Evolutionary conservation across 768 basidiomycete genomes (phyloP), one percentile per base, ranked within the genome.

Genomic region (Amanita pallidorosea): DNA sequence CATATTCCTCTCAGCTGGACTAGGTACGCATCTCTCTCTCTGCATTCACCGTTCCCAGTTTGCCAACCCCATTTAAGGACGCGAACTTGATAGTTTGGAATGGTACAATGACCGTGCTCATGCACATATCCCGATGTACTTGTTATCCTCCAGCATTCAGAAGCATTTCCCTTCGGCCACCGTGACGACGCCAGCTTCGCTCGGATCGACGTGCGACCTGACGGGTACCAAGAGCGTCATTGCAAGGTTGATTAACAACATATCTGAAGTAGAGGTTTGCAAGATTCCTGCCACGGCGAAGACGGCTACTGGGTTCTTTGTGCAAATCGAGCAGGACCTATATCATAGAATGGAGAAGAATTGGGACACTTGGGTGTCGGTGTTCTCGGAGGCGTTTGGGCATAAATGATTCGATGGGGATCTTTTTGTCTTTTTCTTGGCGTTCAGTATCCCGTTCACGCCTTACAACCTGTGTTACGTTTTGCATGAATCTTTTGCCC

Each of bases 1-100:
- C 2, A 62, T 73, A 2, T 75, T 77, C 58, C 55, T 76, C 3
- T 76, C 76, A 3, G 63, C 65, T n/a, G 74, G 75, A 29, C 63
- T 76, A 11, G 70, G 74, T 72, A 59, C 27, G 64, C 51, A 17
- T 13, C 18, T 27, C 17, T 13, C 18, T 27, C 17, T 27, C 46
- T n/a, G 36, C 6, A 37, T 20, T 23, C 7, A 22, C 17, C n/a
- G n/a, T 17, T 8, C 9, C 22, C 20, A 15, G 8, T 5, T 43
- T 11, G 4, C 13, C 7, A 23, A 12, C 1, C 23, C 31, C 3
- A 6, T 7, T 37, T 40, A 64, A 27, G 61, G 59, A 22, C 57
- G 48, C 17, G 57, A 58, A 37, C 31, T 52, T 11, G 25, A 54
- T 37, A 67, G 68, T 4, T 46, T 59, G 33, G 46, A 53, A 22